Conservation (phyloP, 495 filamentous ascomycete genomes). For the Penicillium ochrochloron region DNA sequence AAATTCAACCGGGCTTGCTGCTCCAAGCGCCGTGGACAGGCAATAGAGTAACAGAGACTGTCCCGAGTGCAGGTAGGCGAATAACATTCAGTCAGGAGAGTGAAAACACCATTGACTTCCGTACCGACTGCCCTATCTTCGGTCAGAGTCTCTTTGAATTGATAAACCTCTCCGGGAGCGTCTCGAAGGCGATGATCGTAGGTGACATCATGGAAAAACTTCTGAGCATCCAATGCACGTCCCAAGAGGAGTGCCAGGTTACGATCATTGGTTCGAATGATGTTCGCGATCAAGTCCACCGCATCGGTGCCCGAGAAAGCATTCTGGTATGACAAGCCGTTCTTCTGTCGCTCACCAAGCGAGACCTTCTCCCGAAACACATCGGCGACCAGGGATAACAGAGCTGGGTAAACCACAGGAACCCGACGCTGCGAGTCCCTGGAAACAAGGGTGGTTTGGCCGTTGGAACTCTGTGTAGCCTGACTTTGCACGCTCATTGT, state of each 20-base stretch:
- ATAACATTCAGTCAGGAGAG: constrained; percentile 94
- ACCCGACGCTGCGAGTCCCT: constrained; percentile 58
- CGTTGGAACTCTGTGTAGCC: constrained; percentile 36
- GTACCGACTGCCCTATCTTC: constrained; percentile 74
- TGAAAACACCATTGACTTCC: constrained; percentile 95
- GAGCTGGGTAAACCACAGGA: constrained; percentile 88
- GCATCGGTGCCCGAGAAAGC: constrained; percentile 94
- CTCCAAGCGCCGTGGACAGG: constrained; percentile 91
- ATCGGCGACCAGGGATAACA: constrained; percentile 89
- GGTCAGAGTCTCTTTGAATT: constrained; percentile 90
- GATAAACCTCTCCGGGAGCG: constrained; percentile 88
- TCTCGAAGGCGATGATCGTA: constrained; percentile 96
- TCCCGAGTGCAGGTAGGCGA: constrained; percentile 96
- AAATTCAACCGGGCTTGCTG: constrained; percentile 93
- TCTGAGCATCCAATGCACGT: constrained; percentile 93
- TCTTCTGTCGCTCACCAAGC: constrained; percentile 87
- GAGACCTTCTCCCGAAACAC: constrained; percentile 85
- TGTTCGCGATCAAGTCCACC: constrained; percentile 90
- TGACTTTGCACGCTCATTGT: constrained; percentile 54
- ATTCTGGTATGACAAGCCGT: constrained; percentile 95
- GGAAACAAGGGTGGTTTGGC: constrained; percentile 48
- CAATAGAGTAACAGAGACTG: constrained; percentile 96
- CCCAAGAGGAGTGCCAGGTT: constrained; percentile 95
- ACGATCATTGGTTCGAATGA: constrained; percentile 94
- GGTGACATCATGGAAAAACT: constrained; percentile 99